Evolutionary conservation across 2,329 filamentous ascomycete species (phyloP).

Genomic region (Aureobasidium leucospermi): DNA sequence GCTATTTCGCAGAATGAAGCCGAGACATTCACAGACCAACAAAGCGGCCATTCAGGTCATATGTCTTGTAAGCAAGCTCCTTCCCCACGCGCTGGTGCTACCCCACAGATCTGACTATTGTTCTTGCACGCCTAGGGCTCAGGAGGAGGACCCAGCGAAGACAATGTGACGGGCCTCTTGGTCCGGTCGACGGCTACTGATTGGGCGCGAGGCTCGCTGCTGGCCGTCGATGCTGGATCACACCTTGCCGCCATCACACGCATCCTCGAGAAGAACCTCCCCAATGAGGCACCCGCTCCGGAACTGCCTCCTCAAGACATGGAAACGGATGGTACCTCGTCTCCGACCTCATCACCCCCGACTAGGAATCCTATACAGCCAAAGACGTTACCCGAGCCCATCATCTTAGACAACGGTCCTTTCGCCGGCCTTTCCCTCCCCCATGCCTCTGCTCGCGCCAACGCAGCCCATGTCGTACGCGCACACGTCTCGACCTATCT

Average conservation of each 20-base stretch:
- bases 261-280: slow-evolving; percentile 58
- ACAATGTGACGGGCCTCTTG: slow-evolving; percentile 82
- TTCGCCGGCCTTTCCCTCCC: slow-evolving; percentile 74
- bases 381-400: slow-evolving; percentile 32
- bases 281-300: slow-evolving; percentile 27
- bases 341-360: slow-evolving; percentile 21
- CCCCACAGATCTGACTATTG: slow-evolving; percentile 2
- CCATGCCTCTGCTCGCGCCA: slow-evolving; percentile 59
- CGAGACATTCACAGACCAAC: slow-evolving; percentile 16
- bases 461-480: slow-evolving; percentile 72
- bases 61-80: slow-evolving; percentile 34
- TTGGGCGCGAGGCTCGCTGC: slow-evolving; percentile 74
- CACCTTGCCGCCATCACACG: slow-evolving; percentile 79
- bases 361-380: slow-evolving; percentile 25
- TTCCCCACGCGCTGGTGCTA: background rate
- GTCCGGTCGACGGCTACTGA: slow-evolving; percentile 71
- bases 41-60: slow-evolving; percentile 42
- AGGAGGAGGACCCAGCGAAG: slow-evolving; percentile 82
- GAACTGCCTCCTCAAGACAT: slow-evolving; percentile 7
- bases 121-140: slow-evolving; percentile 55
- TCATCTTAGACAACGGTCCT: slow-evolving; percentile 55
- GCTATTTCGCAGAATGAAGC: background rate
- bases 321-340: slow-evolving; percentile 16
- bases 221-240: slow-evolving; percentile 91
- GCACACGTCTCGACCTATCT: slow-evolving; percentile 80